phyloP scores from a whole-genome alignment of 306 rosid genomes.

The Rosa lucieae region DNA sequence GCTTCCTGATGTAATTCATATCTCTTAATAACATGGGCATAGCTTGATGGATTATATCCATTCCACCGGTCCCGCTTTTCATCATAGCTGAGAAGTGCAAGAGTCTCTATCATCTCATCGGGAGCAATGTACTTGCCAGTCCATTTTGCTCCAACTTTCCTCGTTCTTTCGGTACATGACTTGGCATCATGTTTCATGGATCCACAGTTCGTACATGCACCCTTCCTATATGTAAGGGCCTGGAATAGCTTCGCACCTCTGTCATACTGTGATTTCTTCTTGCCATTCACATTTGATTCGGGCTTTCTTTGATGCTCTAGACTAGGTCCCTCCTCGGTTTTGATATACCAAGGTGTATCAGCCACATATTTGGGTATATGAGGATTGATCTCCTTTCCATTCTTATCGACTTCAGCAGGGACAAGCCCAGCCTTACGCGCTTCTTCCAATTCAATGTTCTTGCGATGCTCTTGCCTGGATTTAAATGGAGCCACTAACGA shows the following conservation, averaged over 20 bases:
- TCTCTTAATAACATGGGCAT: background rate
- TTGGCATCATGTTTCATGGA: conserved; percentile 4
- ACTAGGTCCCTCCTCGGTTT: background rate
- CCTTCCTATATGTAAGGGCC: background rate
- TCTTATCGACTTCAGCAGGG: background rate
- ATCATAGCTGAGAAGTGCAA: background rate
- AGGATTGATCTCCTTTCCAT: conserved; percentile 3
- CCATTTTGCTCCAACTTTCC: background rate
- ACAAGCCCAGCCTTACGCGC: background rate
- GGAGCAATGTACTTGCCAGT: background rate
- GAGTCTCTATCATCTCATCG: background rate
- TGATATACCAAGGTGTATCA: background rate
- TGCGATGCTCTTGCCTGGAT: conserved; percentile 1
- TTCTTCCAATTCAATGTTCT: background rate
- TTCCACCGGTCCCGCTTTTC: background rate
- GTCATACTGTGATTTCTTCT: background rate
- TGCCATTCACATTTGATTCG: background rate
- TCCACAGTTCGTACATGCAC: background rate
- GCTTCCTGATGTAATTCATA: background rate
- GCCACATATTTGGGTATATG: background rate
- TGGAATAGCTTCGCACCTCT: background rate
- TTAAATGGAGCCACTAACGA: background rate
- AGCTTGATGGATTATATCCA: background rate
- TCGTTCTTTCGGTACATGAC: background rate
- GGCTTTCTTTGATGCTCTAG: background rate